Percentiles rank a stretch among this genome's conserved stretches.
phyloP scores from a whole-genome alignment of 495 filamentous ascomycete species.

The Daldinia decipiens region DNA sequence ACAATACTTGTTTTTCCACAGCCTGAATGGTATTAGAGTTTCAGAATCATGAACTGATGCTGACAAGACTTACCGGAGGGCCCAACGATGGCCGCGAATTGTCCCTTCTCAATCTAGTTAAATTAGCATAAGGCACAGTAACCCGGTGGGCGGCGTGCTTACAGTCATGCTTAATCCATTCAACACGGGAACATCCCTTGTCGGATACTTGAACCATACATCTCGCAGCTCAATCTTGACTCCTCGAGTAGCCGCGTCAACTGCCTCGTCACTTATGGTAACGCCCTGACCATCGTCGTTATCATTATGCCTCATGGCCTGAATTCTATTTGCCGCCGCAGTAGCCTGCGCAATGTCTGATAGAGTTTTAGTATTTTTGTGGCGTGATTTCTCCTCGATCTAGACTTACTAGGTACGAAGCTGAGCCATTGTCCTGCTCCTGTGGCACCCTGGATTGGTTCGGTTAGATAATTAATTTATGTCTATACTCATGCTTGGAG shows the following conservation, averaged over 20 bases:
- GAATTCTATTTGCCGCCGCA: slow-evolving; percentile 65
- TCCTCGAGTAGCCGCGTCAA: slow-evolving; percentile 57
- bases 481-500: not conserved
- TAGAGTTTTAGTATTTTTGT: not conserved
- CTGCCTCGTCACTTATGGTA: slow-evolving; percentile 43
- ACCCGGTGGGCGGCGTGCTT: slow-evolving; percentile 29
- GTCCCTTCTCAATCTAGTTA: slow-evolving; percentile 66
- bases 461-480: slow-evolving; percentile 21
- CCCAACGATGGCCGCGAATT: slow-evolving; percentile 74
- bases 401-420: slow-evolving; percentile 58
- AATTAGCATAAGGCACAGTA: slow-evolving; percentile 19
- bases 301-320: slow-evolving; percentile 55
- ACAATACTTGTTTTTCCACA: slow-evolving; percentile 80
- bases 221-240: slow-evolving; percentile 65
- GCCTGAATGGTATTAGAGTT: slow-evolving; percentile 58
- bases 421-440: slow-evolving; percentile 60
- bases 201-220: slow-evolving; percentile 70
- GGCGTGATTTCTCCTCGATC: not conserved
- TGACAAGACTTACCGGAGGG: slow-evolving; percentile 51
- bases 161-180: slow-evolving; percentile 61
- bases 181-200: slow-evolving; percentile 62
- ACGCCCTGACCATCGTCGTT: slow-evolving; percentile 42
- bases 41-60: not conserved
- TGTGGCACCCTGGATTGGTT: slow-evolving; percentile 49
- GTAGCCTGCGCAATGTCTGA: slow-evolving; percentile 67